Evolutionary conservation across 257 asterid species (phyloP).

Genomic region (Scutellaria barbata): DNA sequence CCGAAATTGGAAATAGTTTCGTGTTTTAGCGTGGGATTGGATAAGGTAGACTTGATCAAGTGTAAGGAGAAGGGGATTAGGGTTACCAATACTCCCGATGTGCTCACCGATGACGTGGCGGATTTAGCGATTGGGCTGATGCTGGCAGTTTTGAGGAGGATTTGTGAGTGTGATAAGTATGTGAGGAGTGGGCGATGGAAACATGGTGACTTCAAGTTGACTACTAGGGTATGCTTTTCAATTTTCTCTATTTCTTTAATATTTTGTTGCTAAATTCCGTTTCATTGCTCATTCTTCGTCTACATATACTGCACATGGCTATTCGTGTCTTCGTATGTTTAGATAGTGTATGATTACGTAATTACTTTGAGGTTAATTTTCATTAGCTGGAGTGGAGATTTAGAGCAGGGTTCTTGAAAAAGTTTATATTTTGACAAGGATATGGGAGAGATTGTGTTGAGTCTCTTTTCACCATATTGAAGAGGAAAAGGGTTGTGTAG

Average conservation of each 20-base stretch:
- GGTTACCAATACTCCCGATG: conserved; percentile 91
- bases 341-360: background rate
- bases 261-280: background rate
- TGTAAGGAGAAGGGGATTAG: conserved; percentile 77
- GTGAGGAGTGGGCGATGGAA: conserved; percentile 78
- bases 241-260: background rate
- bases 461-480: background rate
- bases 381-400: background rate
- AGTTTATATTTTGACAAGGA: background rate
- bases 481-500: background rate
- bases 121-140: conserved; percentile 84
- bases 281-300: background rate
- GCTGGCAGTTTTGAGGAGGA: conserved; percentile 67
- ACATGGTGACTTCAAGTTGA: conserved; percentile 61
- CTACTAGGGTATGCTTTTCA: conserved; percentile 56
- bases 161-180: conserved; percentile 65
- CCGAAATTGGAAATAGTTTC: conserved; percentile 79
- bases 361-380: conserved; percentile 17
- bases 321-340: too few species aligned
- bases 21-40: conserved; percentile 79
- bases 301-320: too few species aligned
- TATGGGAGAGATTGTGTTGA: background rate
- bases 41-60: conserved; percentile 72
- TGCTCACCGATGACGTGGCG: conserved; percentile 91
- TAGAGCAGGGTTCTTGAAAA: conserved; percentile 8